phyloP scores from a whole-genome alignment of 306 rosid species.

The Quercus berberidifolia region DNA sequence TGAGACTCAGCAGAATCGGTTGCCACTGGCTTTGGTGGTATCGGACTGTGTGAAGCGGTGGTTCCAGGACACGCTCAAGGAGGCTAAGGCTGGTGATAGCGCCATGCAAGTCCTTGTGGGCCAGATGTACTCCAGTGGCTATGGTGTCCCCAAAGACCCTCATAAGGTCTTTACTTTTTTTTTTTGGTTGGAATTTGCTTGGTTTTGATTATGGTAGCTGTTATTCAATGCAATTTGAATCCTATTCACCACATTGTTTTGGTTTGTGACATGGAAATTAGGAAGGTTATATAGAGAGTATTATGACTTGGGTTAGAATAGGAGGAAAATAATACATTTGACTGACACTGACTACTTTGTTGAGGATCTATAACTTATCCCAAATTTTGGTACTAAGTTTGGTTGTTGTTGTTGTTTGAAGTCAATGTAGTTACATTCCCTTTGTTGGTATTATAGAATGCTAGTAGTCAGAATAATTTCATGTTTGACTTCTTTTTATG shows the following conservation, averaged over 20 bases:
- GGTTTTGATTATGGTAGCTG: not conserved
- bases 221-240: not conserved
- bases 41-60: constrained; percentile 74
- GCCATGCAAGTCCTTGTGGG: constrained; percentile 72
- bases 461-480: not conserved
- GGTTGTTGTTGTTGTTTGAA: not conserved
- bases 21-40: constrained; percentile 64
- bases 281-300: too few species aligned
- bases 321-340: too few species aligned
- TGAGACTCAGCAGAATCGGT: constrained; percentile 32
- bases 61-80: constrained; percentile 81
- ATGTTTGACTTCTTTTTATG: too few species aligned
- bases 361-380: too few species aligned
- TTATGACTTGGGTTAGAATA: too few species aligned
- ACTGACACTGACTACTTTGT: too few species aligned
- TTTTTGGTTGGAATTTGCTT: not conserved
- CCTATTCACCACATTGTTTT: not conserved
- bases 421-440: not conserved
- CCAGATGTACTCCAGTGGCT: constrained; percentile 74
- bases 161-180: constrained; percentile 36
- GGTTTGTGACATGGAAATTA: too few species aligned
- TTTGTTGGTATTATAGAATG: not conserved
- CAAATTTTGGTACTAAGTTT: too few species aligned
- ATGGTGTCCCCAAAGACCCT: constrained; percentile 65
- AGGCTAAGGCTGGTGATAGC: constrained; percentile 66